Conservation (phyloP, 2,329 filamentous ascomycete genomes). For the Madurella fahalii region DNA sequence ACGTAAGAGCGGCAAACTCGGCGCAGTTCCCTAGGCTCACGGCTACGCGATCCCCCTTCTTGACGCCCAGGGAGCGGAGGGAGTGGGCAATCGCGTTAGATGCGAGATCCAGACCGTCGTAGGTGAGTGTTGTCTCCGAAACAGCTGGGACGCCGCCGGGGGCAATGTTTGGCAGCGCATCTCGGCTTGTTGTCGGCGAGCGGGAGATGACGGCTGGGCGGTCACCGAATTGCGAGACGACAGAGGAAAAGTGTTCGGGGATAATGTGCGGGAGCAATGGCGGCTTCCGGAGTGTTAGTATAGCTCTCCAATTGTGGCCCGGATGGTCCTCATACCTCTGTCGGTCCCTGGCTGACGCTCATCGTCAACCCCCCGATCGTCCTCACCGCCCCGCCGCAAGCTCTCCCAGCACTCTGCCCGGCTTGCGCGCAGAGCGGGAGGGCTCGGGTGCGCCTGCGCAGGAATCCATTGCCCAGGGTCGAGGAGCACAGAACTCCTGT, state of each 20-base stretch:
- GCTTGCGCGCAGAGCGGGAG: neutral
- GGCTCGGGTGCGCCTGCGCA: neutral
- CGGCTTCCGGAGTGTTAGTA: slow-evolving; percentile 44
- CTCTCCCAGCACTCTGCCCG: neutral
- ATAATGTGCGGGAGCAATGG: slow-evolving; percentile 65
- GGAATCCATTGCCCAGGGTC: neutral
- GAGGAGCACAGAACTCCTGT: neutral
- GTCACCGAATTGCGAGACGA: slow-evolving; percentile 63
- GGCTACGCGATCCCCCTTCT: slow-evolving; percentile 79
- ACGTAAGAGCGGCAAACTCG: slow-evolving; percentile 80
- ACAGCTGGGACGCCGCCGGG: slow-evolving; percentile 50
- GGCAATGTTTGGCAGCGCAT: slow-evolving; percentile 19
- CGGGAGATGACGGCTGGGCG: slow-evolving; percentile 54
- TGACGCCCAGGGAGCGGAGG: slow-evolving; percentile 65
- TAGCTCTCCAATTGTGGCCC: neutral
- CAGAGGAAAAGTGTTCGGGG: slow-evolving; percentile 64
- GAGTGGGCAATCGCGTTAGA: slow-evolving; percentile 75
- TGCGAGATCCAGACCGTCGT: slow-evolving; percentile 66
- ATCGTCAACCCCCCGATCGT: slow-evolving; percentile 19
- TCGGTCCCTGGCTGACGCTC: slow-evolving; percentile 23
- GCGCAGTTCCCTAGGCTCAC: slow-evolving; percentile 81
- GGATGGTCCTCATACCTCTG: slow-evolving; percentile 16
- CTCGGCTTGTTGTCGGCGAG: slow-evolving; percentile 33
- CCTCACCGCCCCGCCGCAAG: neutral
- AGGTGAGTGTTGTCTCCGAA: slow-evolving; percentile 67